A percentile compares a stretch with the other conserved stretches of the same genome.
phyloP scores from a whole-genome alignment of 2,329 filamentous ascomycete genomes.

The Fusarium sp. region DNA sequence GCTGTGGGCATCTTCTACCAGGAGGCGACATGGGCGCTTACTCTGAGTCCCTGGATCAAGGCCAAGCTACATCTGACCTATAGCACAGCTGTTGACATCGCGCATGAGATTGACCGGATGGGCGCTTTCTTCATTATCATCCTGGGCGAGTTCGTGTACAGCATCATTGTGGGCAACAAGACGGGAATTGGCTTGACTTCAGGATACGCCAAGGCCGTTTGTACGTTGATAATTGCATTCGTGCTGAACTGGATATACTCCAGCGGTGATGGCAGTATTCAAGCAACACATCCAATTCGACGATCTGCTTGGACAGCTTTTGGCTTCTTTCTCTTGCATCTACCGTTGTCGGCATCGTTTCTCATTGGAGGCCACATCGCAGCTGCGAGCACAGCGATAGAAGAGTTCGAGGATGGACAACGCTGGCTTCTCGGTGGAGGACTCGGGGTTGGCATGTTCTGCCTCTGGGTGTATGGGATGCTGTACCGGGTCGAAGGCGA shows the following conservation, averaged over 20 bases:
- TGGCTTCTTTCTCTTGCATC: slow-evolving; percentile 58
- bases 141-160: slow-evolving; percentile 63
- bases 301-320: slow-evolving; percentile 59
- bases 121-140: slow-evolving; percentile 65
- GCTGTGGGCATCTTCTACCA: slow-evolving; percentile 58
- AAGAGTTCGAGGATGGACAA: slow-evolving; percentile 57
- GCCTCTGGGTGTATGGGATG: slow-evolving; percentile 58
- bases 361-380: slow-evolving; percentile 62
- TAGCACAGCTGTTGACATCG: slow-evolving; percentile 62
- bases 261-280: slow-evolving; percentile 60
- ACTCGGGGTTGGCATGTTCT: slow-evolving; percentile 59
- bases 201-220: slow-evolving; percentile 59
- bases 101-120: slow-evolving; percentile 63
- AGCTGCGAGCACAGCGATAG: slow-evolving; percentile 54
- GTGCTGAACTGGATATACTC: slow-evolving; percentile 64
- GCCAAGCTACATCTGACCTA: slow-evolving; percentile 56
- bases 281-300: slow-evolving; percentile 59
- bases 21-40: slow-evolving; percentile 59
- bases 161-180: slow-evolving; percentile 61
- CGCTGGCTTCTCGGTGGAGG: slow-evolving; percentile 63
- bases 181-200: slow-evolving; percentile 59
- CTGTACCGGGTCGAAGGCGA: slow-evolving; percentile 57
- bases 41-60: slow-evolving; percentile 60
- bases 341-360: slow-evolving; percentile 59
- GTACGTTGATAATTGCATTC: slow-evolving; percentile 62